Base-by-base conservation (phyloP, 1,284 basidiomycete genomes). In the Moniliophthora roreri region DNA sequence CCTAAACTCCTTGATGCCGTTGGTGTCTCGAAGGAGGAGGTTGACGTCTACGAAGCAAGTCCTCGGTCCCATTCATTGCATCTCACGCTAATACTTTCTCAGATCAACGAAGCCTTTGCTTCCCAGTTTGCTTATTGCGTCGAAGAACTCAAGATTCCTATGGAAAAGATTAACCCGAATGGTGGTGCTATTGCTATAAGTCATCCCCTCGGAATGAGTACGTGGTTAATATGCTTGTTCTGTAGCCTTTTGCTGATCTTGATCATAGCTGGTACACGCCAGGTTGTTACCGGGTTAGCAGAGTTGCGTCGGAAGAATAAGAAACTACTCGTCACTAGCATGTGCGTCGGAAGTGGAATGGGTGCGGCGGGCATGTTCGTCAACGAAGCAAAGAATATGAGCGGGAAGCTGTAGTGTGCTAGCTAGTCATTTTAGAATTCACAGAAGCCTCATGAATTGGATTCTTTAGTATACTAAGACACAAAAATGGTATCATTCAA, bases 331-430 rank as follows among this genome's bases (percentile, higher is more conserved):
- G 89, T 87, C 63, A 89, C 91, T 0, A 90, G 87, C 56, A 95
- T 95, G 93, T 95, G 93, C 65, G 77, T 95, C 48, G 93, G 92
- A 24, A 89, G 87, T 61, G 91, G 89, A 15, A 93, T 94, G 91
- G 92, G 92, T 15, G 90, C 89, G 37, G 92, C 91, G 8, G 82
- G 84, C 3, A 79, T 94, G 51, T 87, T 94, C 59, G 85, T 94
- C 20, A 92, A 90, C 62, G 91, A 93, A 65, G 75, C 70, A 48
- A 28, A 40, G 44, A 26, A 28, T 13, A 7, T 32, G 13, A 26
- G 13, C 24, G 44, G 44, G 26, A 46, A 46, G 28, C 44, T 46
- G 10, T 42, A 23, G n/a, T 3, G 36, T 2, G 13, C 21, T 21
- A 18, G 21, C 10, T 40, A 18, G 16, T 9, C 16, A 40, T 16